A percentile compares a stretch with the other conserved stretches of the same genome.
Conservation (phyloP, 257 asterid genomes). For the Nemophila menziesii region DNA sequence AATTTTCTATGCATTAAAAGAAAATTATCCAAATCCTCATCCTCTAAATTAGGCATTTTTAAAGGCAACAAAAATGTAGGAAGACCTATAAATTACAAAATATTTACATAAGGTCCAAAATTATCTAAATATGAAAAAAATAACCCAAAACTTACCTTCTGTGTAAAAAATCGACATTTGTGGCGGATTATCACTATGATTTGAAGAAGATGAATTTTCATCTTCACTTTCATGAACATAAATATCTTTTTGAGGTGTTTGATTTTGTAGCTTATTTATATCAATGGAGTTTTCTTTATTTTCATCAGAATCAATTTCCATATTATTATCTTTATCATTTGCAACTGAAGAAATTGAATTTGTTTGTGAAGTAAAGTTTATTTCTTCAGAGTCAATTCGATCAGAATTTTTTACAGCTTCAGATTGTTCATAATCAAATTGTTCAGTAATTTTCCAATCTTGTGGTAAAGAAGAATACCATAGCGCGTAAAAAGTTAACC, state of each 20-base stretch:
- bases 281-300: constrained; percentile 20
- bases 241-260: constrained; percentile 23
- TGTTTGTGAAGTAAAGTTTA: constrained; percentile 18
- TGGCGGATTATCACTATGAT: constrained; percentile 29
- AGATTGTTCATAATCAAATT: constrained; percentile 28
- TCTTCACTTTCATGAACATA: constrained; percentile 21
- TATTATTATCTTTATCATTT: constrained; percentile 29
- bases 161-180: constrained; percentile 48
- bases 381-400: constrained; percentile 26
- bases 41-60: constrained; percentile 39
- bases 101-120: background rate
- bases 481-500: constrained; percentile 50
- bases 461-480: constrained; percentile 63
- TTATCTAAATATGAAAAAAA: background rate
- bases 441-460: constrained; percentile 40
- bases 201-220: constrained; percentile 19
- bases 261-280: constrained; percentile 18
- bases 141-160: constrained; percentile 32
- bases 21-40: constrained; percentile 46
- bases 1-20: constrained; percentile 31
- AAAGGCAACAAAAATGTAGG: constrained; percentile 80
- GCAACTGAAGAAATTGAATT: constrained; percentile 59
- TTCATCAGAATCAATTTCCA: constrained; percentile 13
- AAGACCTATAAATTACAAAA: constrained; percentile 30
- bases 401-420: constrained; percentile 26